phyloP scores from a whole-genome alignment of 768 basidiomycete species.

The Lactarius sanguifluus region DNA sequence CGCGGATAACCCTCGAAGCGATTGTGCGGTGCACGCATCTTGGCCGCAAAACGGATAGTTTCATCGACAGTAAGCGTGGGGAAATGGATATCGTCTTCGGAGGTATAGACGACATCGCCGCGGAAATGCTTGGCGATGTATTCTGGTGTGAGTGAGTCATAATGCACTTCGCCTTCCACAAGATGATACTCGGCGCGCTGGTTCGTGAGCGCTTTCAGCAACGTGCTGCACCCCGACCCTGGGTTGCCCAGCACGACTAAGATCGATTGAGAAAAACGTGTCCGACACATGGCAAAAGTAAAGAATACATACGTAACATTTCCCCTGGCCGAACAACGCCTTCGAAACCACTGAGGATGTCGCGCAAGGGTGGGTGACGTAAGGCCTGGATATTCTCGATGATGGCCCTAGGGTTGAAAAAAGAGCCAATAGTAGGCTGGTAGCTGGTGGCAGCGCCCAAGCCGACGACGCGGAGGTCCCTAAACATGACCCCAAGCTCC shows the following conservation, averaged over 20 bases:
- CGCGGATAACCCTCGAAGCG: constrained; percentile 47
- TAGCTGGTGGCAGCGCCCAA: constrained; percentile 54
- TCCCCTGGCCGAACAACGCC: constrained; percentile 62
- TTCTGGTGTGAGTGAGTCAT: constrained; percentile 72
- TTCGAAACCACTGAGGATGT: constrained; percentile 52
- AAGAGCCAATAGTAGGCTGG: constrained; percentile 61
- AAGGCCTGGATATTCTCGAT: constrained; percentile 44
- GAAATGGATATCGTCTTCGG: constrained; percentile 74
- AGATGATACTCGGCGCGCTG: constrained; percentile 61
- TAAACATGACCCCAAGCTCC: constrained; percentile 61
- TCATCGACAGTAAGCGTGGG: constrained; percentile 80
- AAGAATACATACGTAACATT: constrained; percentile 58
- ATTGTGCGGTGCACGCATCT: constrained; percentile 60
- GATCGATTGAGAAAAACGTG: neutral
- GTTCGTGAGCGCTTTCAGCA: constrained; percentile 83
- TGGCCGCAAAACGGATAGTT: constrained; percentile 69
- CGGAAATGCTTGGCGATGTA: constrained; percentile 77
- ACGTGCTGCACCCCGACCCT: constrained; percentile 82
- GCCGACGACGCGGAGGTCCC: constrained; percentile 59
- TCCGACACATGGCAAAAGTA: neutral
- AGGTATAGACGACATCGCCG: constrained; percentile 70
- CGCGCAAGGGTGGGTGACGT: constrained; percentile 61
- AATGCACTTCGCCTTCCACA: constrained; percentile 70
- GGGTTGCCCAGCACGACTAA: constrained; percentile 55
- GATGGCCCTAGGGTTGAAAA: constrained; percentile 53